Base-by-base conservation (phyloP, 441 rosid genomes). In the Croton laevigatus region DNA sequence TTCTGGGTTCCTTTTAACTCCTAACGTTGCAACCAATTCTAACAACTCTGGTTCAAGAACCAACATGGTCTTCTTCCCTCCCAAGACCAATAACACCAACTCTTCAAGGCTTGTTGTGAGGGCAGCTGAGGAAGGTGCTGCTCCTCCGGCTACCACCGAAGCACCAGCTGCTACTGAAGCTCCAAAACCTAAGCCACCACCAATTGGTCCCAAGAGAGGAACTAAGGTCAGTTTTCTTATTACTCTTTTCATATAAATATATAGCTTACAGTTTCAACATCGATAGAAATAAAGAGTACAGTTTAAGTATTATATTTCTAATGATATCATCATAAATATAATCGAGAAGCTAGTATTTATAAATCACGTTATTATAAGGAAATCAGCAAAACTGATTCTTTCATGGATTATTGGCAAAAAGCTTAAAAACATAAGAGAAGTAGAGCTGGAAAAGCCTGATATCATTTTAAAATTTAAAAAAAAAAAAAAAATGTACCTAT, bases 131-230 rank as follows among this genome's bases (percentile, higher is more conserved):
- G 94, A 78, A n/a, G 73, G 81, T 7, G 77, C 84, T 7, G 66
- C 88, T 0, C 76, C 86, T 0, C 68, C 88, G 5, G 53, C 85
- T 44, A 68, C 85, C 69, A 45, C 88, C 62, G 65, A 83, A 0
- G 65, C 88, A n/a, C 74, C 91, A 0, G 81, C 81, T n/a, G 76
- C 55, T 22, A 74, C 70, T 38, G 77, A 81, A 73, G 86, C 86
- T 63, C 82, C 91, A 59, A 87, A 90, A 78, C 84, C 93, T 63
- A 89, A 89, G 83, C 96, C 90, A 45, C 87, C 89, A 20, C 94
- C 86, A 0, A 86, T 87, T 69, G 94, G 96, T 45, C 97, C 98
- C 73, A 87, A 93, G 85, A 90, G 98, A 87, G 98, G 98, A 59
- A 45, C 96, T 53, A 91, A 88, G 98, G 94, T 91, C 42, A 68